Base-by-base conservation (phyloP, 2,329 filamentous ascomycete species). In the Exophiala oligosperma region DNA sequence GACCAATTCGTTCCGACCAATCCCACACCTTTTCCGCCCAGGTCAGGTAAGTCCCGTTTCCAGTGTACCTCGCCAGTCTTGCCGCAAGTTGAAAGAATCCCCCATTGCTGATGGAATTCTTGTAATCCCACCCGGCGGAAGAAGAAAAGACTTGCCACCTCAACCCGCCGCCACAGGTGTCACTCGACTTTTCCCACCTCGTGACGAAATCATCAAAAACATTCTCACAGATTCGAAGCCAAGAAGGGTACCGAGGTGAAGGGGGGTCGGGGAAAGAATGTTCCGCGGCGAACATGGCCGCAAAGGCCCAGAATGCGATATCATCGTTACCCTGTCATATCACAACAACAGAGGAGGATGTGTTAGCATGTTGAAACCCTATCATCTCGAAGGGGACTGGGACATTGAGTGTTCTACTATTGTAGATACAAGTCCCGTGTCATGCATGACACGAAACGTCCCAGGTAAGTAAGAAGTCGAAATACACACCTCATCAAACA, bases 121-220 rank as follows among this genome's bases (percentile, higher is more conserved):
- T 84, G 64, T 81, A 83, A 52, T 74, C 72, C 63, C 77, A 84
- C 8, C 90, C 90, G 53, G 80, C 83, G 74, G 91, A 91, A 74
- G 86, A 89, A 9, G 83, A 80, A 75, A 87, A 92, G 59, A 94
- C 88, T 75, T 95, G 91, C 91, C 91, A 95, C 61, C 88, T 84
- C 61, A 95, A 74, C 9, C 91, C 91, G 49, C 91, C 91, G 35
- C 76, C 78, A 72, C 91, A 95, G 1, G 78, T 79, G 0, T 77
- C 75, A 23, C 46, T 54, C 24, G 52, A 12, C 12, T 5, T 79
- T 70, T 92, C 85, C 91, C 91, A 94, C 49, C 90, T 83, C 12
- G 73, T 73, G 3, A 79, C 80, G 67, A 92, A 86, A 43, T 82
- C 81, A 70, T 91, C 86, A 79, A 90, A 93, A 35, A 89, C 82